These are phyloP conservation scores for Geranium rotundifolium DNA, from an alignment of 345 rosid genomes.

Conservation along the genomic window DNA sequence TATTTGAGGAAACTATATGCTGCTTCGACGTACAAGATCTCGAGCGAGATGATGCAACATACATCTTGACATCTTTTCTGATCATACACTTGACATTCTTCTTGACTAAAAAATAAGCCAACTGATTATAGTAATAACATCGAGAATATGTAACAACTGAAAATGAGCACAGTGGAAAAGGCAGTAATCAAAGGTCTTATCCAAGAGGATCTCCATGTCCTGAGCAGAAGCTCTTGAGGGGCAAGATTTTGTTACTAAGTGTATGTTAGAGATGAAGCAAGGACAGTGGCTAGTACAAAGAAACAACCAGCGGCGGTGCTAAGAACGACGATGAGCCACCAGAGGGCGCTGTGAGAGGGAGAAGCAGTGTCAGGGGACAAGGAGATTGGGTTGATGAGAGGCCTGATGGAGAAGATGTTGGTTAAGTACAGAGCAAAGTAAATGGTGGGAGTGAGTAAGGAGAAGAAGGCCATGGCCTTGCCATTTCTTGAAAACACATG, in stretches of 20 bases:
- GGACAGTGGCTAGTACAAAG: conserved; percentile 18
- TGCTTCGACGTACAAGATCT: no score
- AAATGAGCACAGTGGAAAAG: conserved; percentile 24
- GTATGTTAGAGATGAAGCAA: conserved; percentile 23
- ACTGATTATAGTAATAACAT: no score
- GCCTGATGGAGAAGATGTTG: conserved; percentile 19
- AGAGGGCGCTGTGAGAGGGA: conserved; percentile 11
- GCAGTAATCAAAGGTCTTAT: conserved; percentile 31
- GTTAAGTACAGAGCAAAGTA: conserved; percentile 14
- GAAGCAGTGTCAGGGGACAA: conserved; percentile 16
- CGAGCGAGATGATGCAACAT: no score
- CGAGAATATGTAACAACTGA: conserved; percentile 21
- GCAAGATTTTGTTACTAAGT: conserved; percentile 11
- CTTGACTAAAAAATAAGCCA: no score
- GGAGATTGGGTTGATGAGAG: conserved; percentile 14
- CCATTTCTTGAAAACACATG: conserved; percentile 25
- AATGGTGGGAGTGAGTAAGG: no score
- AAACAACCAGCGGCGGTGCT: conserved; percentile 13
- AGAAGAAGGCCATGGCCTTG: no score
- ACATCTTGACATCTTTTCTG: no score
- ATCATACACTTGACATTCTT: no score
- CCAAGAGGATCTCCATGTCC: conserved; percentile 19
- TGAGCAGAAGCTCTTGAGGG: conserved; percentile 15
- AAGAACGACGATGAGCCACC: conserved; percentile 10
- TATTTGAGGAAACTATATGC: no score